Conservation (phyloP, 371 early-diverging fungal genomes). For the Circinella umbellata region DNA sequence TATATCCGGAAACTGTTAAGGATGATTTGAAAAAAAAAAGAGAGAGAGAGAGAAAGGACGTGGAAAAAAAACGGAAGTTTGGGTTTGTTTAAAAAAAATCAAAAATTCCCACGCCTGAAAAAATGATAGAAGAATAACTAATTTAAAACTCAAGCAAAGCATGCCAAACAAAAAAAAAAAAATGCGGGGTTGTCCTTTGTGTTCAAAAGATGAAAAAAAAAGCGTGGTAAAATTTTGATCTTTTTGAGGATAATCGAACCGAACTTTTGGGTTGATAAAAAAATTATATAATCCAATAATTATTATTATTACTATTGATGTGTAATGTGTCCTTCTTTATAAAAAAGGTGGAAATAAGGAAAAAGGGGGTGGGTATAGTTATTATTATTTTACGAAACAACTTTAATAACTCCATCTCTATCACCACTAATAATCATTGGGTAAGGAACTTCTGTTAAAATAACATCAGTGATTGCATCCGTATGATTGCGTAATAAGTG, state of each 20-base stretch:
- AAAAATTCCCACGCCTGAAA: slow-evolving; percentile 8
- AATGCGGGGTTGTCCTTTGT: not conserved
- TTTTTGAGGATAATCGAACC: too few relatives aligned
- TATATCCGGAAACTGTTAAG: not conserved
- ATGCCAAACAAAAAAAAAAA: not conserved
- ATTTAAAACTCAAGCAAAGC: too few relatives aligned
- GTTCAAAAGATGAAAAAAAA: too few relatives aligned
- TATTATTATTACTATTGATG: too few relatives aligned
- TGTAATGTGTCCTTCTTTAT: too few relatives aligned
- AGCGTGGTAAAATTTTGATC: not conserved
- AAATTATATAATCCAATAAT: too few relatives aligned
- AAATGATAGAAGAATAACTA: too few relatives aligned
- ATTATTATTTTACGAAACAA: slow-evolving; percentile 47
- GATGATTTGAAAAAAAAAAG: not conserved
- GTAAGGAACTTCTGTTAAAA: slow-evolving; percentile 74
- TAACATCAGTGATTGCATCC: slow-evolving; percentile 76
- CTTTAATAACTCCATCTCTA: slow-evolving; percentile 83
- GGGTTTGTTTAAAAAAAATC: not conserved
- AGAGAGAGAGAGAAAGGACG: not conserved
- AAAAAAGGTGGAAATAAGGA: not conserved
- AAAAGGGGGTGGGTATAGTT: too few relatives aligned
- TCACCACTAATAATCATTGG: slow-evolving; percentile 82
- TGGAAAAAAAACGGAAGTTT: not conserved
- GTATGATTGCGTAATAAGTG: slow-evolving; percentile 67
- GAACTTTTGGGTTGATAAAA: too few relatives aligned